These are phyloP conservation scores for Larix kaempferi DNA, from an alignment of 75 land plant genomes.

Conservation along the genomic window DNA sequence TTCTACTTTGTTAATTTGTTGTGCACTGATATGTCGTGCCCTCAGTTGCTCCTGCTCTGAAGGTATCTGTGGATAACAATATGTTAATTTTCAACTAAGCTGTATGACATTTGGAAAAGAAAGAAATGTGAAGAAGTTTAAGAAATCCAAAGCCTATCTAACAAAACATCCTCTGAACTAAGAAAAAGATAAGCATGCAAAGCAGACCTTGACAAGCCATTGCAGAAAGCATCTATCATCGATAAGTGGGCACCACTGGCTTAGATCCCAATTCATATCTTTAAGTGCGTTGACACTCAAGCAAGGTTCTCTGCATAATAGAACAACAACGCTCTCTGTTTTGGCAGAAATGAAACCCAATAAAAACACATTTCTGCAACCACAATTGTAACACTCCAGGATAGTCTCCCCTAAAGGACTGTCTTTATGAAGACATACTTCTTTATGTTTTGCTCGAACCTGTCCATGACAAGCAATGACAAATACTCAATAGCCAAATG, in stretches of 20 bases:
- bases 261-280: conserved; percentile 99
- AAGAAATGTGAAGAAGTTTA: too few species aligned
- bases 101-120: too few species aligned
- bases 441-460: conserved; percentile 99
- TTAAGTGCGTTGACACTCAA: conserved; percentile 94
- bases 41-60: conserved; percentile 99
- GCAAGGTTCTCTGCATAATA: conserved; percentile 95
- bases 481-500: too few species aligned
- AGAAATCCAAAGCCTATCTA: neutral
- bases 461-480: conserved; percentile 11
- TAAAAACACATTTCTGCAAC: conserved; percentile 97
- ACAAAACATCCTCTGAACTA: neutral
- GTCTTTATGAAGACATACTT: conserved; percentile 98
- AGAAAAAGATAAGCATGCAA: neutral
- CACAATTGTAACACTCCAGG: conserved; percentile 98
- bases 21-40: conserved; percentile 98
- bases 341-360: conserved; percentile 97
- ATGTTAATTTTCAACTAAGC: too few species aligned
- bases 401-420: conserved; percentile 99
- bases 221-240: conserved; percentile 97
- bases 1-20: conserved; percentile 98
- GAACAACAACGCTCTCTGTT: conserved; percentile 97
- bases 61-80: conserved; percentile 61
- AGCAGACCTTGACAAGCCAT: conserved; percentile 95
- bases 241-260: conserved; percentile 97